Conservation (phyloP, 2,329 filamentous ascomycete species). For the Cladosporium oxysporum region DNA sequence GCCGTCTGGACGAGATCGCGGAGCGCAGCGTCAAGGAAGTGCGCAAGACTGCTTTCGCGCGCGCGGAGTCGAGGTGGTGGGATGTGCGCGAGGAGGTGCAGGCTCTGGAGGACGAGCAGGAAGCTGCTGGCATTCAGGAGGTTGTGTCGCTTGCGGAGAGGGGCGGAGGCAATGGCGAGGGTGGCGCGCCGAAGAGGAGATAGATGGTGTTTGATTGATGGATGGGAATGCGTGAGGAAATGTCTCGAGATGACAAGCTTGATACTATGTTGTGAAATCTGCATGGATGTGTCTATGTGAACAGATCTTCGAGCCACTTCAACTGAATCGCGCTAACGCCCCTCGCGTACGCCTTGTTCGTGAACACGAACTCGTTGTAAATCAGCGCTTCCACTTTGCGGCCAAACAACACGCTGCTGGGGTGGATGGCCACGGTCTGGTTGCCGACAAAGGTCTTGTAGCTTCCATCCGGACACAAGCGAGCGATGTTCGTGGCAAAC, state of each 20-base stretch:
- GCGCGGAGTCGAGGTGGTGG: slow-evolving; percentile 98
- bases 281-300: slow-evolving; percentile 24
- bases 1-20: slow-evolving; percentile 63
- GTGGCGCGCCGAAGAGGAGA: slow-evolving; percentile 21
- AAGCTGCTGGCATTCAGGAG: slow-evolving; percentile 91
- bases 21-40: slow-evolving; percentile 83
- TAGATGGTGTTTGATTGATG: background rate
- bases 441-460: slow-evolving; percentile 64
- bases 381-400: slow-evolving; percentile 63
- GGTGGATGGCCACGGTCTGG: slow-evolving; percentile 64
- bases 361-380: slow-evolving; percentile 68
- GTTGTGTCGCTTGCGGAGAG: slow-evolving; percentile 84
- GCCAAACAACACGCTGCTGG: slow-evolving; percentile 61
- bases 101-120: slow-evolving; percentile 90
- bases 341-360: slow-evolving; percentile 63
- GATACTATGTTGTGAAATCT: background rate
- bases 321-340: slow-evolving; percentile 64
- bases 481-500: slow-evolving; percentile 62
- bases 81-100: slow-evolving; percentile 93
- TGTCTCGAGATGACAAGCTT: background rate
- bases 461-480: slow-evolving; percentile 60
- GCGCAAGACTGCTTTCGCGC: slow-evolving; percentile 83
- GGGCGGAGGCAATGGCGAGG: slow-evolving; percentile 39
- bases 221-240: background rate
- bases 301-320: slow-evolving; percentile 60